These are phyloP conservation scores for Pyracantha coccinea DNA, from an alignment of 331 rosid species.

Conservation along the genomic window DNA sequence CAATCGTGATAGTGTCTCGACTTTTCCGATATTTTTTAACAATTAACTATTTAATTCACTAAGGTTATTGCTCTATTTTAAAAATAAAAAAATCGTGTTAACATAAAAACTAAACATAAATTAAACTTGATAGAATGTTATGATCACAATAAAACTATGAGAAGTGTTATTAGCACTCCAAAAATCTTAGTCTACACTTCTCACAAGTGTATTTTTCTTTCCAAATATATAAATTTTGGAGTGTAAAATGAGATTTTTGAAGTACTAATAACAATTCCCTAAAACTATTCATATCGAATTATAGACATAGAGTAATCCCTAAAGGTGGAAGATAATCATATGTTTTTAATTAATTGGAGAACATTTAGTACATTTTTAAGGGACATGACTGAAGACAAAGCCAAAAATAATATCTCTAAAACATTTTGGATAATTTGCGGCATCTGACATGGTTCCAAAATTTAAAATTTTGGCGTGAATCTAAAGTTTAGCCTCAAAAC, in stretches of 20 bases:
- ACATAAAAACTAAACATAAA: too few species aligned
- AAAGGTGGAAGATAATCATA: background rate
- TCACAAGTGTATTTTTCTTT: too few species aligned
- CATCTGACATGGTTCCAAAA: conserved; percentile 8
- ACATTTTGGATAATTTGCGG: background rate
- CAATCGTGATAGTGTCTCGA: too few species aligned
- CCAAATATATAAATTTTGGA: too few species aligned
- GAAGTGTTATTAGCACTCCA: too few species aligned
- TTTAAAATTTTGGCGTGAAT: background rate
- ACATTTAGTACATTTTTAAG: background rate
- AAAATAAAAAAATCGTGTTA: too few species aligned
- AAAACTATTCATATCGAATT: background rate
- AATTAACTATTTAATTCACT: too few species aligned
- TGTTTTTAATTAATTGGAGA: background rate
- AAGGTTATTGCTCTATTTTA: too few species aligned
- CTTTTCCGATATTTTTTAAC: accelerated
- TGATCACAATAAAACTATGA: background rate
- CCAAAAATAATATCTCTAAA: background rate
- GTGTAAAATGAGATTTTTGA: too few species aligned
- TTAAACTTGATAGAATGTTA: background rate
- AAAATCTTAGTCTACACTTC: too few species aligned
- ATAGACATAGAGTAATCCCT: background rate
- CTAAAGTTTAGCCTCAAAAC: background rate
- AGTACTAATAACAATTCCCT: too few species aligned
- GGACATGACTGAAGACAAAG: background rate